Base-by-base conservation (phyloP, 2,329 filamentous ascomycete genomes). In the Trichoderma sp. region DNA sequence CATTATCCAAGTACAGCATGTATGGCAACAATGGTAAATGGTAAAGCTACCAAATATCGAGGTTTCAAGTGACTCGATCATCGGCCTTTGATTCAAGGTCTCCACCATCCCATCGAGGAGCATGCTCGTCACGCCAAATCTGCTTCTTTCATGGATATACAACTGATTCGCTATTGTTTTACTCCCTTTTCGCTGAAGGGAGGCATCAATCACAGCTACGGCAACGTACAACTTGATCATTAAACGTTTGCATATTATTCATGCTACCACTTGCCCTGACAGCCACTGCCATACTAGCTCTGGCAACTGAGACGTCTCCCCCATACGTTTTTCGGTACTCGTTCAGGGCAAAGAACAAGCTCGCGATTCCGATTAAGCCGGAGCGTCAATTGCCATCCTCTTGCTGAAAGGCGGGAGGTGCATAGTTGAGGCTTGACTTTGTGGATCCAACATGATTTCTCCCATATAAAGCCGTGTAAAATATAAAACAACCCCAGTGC, bases 401-500 rank as follows among this genome's bases (percentile, higher is more conserved):
- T 87, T 86, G 86, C 90, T 87, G 94, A 97, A 86, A 97, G 93
- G 91, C 88, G 84, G 84, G 86, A 88, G 91, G 91, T 93, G 94
- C 92, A 91, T 98, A 93, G 94, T 93, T 91, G 92, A 89, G 88
- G 94, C 91, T 97, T 98, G 95, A 97, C 94, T 98, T 94, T 94
- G 94, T 91, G 92, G 93, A 90, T 93, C 93, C 88, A 86, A 97
- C 94, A 96, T 79, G 79, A 69, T 72, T 77, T 14, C 31, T 9
- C 75, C 14, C n/a, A 41, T 18, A 33, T 60, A 27, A 38, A 24
- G 33, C 24, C 3, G 12, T 18, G 24, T 62, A 45, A 24, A 41
- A 35, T 24, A 24, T 31, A 29, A 62, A 63, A 53, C n/a, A n/a
- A 24, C 21, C n/a, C 29, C 16, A 50, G 56, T 63, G 59, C 68